phyloP scores from a whole-genome alignment of 2,329 filamentous ascomycete species.

The Ophiocordyceps sinensis region DNA sequence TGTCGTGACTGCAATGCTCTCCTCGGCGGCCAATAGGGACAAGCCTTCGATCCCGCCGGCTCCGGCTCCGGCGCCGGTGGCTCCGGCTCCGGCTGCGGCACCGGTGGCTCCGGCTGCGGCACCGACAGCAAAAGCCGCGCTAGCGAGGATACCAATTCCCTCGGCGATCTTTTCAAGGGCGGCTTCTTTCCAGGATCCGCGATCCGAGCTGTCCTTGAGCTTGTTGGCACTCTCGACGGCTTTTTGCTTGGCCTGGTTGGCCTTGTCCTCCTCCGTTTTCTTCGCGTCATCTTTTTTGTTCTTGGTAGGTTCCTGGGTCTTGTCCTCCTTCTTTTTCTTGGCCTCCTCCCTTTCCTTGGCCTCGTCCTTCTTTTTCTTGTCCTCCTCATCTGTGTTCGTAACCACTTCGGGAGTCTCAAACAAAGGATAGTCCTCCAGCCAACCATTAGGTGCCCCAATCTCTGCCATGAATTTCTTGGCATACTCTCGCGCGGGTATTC shows the following conservation, averaged over 20 bases:
- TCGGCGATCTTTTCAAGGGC: background rate
- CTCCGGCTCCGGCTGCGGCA: background rate
- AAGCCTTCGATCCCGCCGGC: no score
- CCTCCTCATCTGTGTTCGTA: no score
- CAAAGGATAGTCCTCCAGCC: no score
- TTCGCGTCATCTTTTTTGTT: background rate
- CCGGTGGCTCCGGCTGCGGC: background rate
- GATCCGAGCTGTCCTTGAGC: background rate
- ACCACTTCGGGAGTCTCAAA: no score
- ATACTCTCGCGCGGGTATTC: no score
- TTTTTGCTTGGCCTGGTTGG: background rate
- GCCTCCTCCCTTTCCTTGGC: no score
- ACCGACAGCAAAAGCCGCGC: background rate
- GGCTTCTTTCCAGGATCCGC: background rate
- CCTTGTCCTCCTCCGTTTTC: background rate
- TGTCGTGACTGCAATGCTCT: background rate
- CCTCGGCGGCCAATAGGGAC: background rate
- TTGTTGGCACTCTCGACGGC: background rate
- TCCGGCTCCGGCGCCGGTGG: background rate
- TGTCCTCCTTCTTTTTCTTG: background rate
- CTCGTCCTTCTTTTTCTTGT: no score
- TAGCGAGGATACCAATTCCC: background rate
- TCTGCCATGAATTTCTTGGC: no score
- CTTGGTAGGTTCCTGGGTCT: background rate
- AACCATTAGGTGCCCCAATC: no score